phyloP scores from a whole-genome alignment of 106 monocot species.

The Dendrobium huoshanense region DNA sequence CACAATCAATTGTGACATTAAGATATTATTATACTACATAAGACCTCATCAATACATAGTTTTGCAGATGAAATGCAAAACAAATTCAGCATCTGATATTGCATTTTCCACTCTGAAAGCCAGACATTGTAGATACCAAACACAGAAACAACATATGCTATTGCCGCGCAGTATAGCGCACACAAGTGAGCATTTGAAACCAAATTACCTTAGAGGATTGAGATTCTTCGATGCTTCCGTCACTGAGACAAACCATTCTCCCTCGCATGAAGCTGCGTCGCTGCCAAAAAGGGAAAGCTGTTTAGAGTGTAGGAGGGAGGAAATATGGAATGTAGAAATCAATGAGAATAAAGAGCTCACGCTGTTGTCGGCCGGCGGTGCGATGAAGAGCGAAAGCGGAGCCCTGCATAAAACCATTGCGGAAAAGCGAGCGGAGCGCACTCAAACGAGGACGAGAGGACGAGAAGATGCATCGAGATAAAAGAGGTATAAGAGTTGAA shows the following conservation, averaged over 20 bases:
- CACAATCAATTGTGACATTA: too few species aligned
- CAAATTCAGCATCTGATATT: too few species aligned
- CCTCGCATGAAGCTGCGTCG: background rate
- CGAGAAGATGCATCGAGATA: background rate
- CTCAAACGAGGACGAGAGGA: background rate
- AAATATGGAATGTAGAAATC: background rate
- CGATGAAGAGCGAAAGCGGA: constrained; percentile 1
- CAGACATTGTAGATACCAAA: background rate
- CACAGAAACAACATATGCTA: background rate
- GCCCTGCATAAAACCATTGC: background rate
- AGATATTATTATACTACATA: too few species aligned
- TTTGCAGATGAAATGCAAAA: too few species aligned
- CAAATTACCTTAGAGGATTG: background rate
- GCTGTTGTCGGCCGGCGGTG: background rate
- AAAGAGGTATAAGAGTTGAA: background rate
- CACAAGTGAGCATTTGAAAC: background rate
- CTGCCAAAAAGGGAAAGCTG: background rate
- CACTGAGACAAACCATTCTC: background rate
- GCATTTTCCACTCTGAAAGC: too few species aligned
- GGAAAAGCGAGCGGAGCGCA: background rate
- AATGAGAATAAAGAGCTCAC: background rate
- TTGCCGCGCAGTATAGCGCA: background rate
- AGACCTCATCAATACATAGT: too few species aligned
- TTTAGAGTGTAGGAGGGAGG: background rate
- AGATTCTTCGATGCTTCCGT: background rate